These are phyloP conservation scores for Dothideomycetes sp. DNA, from an alignment of 2,329 filamentous ascomycete species.

Conservation along the genomic window DNA sequence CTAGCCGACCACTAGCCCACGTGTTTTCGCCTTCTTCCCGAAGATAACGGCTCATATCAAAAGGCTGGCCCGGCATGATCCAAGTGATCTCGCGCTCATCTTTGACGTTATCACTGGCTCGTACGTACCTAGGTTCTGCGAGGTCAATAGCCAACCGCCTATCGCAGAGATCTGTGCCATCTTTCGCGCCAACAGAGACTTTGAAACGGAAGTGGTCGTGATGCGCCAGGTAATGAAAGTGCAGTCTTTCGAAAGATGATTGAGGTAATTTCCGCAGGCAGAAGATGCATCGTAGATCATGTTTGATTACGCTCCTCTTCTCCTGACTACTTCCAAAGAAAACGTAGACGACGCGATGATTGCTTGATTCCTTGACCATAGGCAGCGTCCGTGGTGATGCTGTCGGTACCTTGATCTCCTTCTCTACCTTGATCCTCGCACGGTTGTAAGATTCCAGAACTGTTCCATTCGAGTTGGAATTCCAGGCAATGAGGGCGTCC, in stretches of 20 bases:
- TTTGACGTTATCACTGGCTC: conserved; percentile 21
- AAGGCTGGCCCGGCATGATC: conserved; percentile 26
- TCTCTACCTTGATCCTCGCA: too few relatives aligned
- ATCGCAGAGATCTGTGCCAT: neutral
- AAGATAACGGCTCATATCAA: conserved; percentile 29
- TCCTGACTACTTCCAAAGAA: conserved; percentile 11
- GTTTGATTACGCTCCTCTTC: conserved; percentile 7
- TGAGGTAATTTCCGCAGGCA: conserved; percentile 18
- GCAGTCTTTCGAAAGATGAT: conserved; percentile 23
- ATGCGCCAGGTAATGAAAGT: conserved; percentile 26
- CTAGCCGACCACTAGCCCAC: neutral
- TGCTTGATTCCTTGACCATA: neutral
- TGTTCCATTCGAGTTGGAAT: conserved; percentile 9
- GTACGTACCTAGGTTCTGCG: conserved; percentile 17
- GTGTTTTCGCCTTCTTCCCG: conserved; percentile 25
- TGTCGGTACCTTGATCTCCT: too few relatives aligned
- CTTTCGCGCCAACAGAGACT: conserved; percentile 12
- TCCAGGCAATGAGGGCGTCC: conserved; percentile 17
- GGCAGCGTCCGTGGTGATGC: too few relatives aligned
- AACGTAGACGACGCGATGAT: too few relatives aligned
- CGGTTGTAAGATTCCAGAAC: conserved; percentile 20
- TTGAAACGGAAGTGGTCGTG: conserved; percentile 30
- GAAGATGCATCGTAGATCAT: conserved; percentile 21
- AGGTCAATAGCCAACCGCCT: conserved; percentile 10
- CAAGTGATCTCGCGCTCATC: conserved; percentile 25